Evolutionary conservation across 352 stramenopile genomes (phyloP).

Genomic region (Pythium brachiatum): DNA sequence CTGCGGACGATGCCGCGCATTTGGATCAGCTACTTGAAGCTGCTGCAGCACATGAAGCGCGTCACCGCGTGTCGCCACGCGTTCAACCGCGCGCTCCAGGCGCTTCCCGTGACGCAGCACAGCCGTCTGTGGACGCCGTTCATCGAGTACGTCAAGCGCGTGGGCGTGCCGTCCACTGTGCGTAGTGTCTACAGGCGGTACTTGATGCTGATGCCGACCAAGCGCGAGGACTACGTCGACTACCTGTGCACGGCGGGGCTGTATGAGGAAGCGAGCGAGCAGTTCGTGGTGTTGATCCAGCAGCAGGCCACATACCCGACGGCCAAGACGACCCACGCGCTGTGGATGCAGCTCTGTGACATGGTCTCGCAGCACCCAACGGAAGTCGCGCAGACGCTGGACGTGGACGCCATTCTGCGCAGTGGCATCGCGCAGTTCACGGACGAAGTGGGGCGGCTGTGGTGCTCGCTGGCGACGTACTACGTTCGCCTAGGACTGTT

Average conservation of each 20-base stretch:
- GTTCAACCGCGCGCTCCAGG: slow-evolving; percentile 95
- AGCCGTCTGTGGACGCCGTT: slow-evolving; percentile 95
- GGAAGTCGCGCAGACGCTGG: slow-evolving; percentile 80
- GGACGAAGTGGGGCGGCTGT: slow-evolving; percentile 97
- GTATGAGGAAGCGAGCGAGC: slow-evolving; percentile 28
- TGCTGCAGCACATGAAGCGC: slow-evolving; percentile 72
- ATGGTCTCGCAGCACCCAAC: slow-evolving; percentile 94
- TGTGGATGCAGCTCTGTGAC: slow-evolving; percentile 98
- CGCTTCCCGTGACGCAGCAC: slow-evolving; percentile 98
- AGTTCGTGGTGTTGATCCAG: slow-evolving; percentile 31
- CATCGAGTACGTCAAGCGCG: slow-evolving; percentile 84
- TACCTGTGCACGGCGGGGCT: slow-evolving; percentile 45
- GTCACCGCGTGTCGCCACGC: slow-evolving; percentile 81
- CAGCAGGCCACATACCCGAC: slow-evolving; percentile 28
- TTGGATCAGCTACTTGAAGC: slow-evolving; percentile 91
- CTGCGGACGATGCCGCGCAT: slow-evolving; percentile 96
- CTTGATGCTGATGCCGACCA: slow-evolving; percentile 76
- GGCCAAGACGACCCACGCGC: slow-evolving; percentile 85
- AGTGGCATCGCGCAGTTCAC: slow-evolving; percentile 91
- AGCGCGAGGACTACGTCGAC: slow-evolving; percentile 72
- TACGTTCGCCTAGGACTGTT: slow-evolving; percentile 97
- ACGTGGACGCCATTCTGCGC: slow-evolving; percentile 96
- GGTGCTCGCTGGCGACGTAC: slow-evolving; percentile 97
- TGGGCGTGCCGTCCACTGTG: slow-evolving; percentile 73
- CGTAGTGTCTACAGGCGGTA: slow-evolving; percentile 88